Evolutionary conservation across 768 basidiomycete genomes (phyloP).

Genomic region (Pulveroboletus ravenelii): DNA sequence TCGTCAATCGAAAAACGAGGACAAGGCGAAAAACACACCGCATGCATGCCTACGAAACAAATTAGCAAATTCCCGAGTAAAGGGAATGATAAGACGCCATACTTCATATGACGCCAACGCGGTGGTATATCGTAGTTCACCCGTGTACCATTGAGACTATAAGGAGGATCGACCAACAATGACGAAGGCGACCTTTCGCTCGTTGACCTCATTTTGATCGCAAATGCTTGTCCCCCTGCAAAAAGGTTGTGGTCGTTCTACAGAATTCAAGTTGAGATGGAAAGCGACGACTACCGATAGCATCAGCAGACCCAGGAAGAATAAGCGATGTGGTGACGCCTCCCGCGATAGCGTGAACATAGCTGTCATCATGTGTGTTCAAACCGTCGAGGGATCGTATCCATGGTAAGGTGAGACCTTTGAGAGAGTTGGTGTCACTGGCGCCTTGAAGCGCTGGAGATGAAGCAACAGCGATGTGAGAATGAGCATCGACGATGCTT

Average conservation of each 20-base stretch:
- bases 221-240: slow-evolving; percentile 71
- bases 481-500: slow-evolving; percentile 53
- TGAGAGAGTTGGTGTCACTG: slow-evolving; percentile 51
- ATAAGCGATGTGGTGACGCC: slow-evolving; percentile 72
- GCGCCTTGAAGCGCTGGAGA: slow-evolving; percentile 34
- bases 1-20: not conserved
- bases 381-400: slow-evolving; percentile 66
- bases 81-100: not conserved
- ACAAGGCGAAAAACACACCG: slow-evolving; percentile 30
- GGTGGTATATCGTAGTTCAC: slow-evolving; percentile 31
- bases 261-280: not conserved
- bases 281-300: slow-evolving; percentile 44
- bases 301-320: slow-evolving; percentile 65
- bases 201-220: slow-evolving; percentile 72
- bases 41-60: slow-evolving; percentile 53
- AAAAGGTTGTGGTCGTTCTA: not conserved
- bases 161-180: slow-evolving; percentile 72
- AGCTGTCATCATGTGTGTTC: slow-evolving; percentile 69
- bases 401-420: slow-evolving; percentile 47
- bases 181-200: slow-evolving; percentile 62
- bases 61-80: slow-evolving; percentile 1
- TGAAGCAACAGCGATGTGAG: no score
- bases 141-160: slow-evolving; percentile 40
- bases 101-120: slow-evolving; percentile 78
- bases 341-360: slow-evolving; percentile 55